Evolutionary conservation across 305 asterid species (phyloP), one percentile per base, ranked within the genome.

Genomic region (Fraxinus baroniana): DNA sequence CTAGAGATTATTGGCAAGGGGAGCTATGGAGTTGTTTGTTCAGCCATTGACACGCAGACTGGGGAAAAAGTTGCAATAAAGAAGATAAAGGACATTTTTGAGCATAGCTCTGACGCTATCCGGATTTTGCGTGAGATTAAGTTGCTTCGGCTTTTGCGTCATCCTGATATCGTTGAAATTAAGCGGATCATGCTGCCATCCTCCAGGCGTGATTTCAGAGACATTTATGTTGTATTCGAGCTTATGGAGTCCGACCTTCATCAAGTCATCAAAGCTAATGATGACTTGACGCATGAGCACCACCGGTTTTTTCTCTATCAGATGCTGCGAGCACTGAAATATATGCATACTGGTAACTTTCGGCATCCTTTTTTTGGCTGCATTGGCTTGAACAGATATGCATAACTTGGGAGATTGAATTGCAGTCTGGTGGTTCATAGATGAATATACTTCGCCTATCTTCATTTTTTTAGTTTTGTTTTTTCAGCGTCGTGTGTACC

Each of bases 191-290:
- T 89, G 91, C 88, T 89, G 74, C 92, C 92, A 83, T 89, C 92
- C 22, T 89, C 90, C 64, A 86, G 90, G 5, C 82, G 89, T 80
- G 92, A 89, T 81, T 89, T 89, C 78, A 86, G 80, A 70, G 92
- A 89, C 80, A 87, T 89, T 57, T 89, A 87, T 77, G 91, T 89
- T 81, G 89, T 89, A 72, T 89, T 89, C 52, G 91, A 89, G 81
- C 83, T 89, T 83, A 89, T 89, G 92, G 92, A 89, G 81, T 89
- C 92, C 78, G 92, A 89, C 83, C 88, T 89, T 78, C 91, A 89
- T 78, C 90, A 89, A 87, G 92, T 89, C 52, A 89, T 89, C 81
- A 89, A 89, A 79, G 92, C 91, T 72, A 89, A 89, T 83, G 89
- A 87, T 52, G 91, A 89, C 82, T 85, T 87, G 70, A 89, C 92